Percentiles rank a stretch among this genome's conserved stretches.
phyloP scores from a whole-genome alignment of 305 asterid genomes.

The Fraxinus nigra region DNA sequence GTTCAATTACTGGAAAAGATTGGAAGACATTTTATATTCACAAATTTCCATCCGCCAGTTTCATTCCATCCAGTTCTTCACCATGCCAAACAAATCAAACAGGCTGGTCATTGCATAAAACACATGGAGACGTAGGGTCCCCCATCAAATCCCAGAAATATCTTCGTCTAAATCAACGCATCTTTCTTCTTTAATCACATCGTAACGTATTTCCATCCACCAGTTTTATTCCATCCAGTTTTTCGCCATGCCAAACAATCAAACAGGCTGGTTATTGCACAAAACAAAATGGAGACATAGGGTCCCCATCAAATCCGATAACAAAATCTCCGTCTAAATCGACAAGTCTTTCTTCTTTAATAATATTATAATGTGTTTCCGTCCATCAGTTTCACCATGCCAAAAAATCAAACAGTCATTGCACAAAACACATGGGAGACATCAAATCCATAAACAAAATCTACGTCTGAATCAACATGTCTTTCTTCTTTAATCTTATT shows the following conservation, averaged over 20 bases:
- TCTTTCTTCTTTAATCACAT: not conserved
- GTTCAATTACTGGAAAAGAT: not conserved
- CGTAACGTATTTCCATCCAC: not conserved
- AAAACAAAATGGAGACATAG: not conserved
- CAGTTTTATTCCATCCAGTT: not conserved
- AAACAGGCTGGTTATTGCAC: not conserved
- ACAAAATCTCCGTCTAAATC: not conserved
- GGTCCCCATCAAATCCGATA: not conserved
- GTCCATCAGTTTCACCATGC: not conserved
- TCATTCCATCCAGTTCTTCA: not conserved
- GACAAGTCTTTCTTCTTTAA: not conserved
- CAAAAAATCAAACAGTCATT: not conserved
- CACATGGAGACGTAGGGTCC: not conserved
- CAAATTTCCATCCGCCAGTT: not conserved
- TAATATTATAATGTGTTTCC: not conserved
- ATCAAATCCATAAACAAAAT: not conserved
- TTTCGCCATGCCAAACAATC: not conserved
- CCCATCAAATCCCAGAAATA: not conserved
- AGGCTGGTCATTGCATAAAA: not conserved
- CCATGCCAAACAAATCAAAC: not conserved
- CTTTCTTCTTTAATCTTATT: not conserved
- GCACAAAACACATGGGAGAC: not conserved
- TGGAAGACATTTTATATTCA: not conserved
- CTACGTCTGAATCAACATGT: not conserved
- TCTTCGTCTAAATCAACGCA: not conserved